These are phyloP conservation scores for Santalum album DNA, from an alignment of 164 flowering plant species.

Conservation along the genomic window DNA sequence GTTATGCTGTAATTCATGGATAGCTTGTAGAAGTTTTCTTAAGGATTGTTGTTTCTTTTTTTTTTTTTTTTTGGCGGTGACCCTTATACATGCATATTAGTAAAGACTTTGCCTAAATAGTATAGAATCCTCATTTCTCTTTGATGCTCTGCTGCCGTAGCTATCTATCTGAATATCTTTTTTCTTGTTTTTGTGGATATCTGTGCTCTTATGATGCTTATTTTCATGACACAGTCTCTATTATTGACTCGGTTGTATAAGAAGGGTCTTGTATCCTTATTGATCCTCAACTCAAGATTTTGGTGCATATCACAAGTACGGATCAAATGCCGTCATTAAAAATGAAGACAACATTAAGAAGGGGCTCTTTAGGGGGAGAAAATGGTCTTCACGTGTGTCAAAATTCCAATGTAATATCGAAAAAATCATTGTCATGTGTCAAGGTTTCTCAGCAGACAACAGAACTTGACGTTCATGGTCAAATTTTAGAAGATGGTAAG, in stretches of 20 bases:
- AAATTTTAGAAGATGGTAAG: conserved; percentile 30
- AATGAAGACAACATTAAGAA: conserved; percentile 43
- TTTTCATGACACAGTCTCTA: conserved; percentile 7
- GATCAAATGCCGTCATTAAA: conserved; percentile 50
- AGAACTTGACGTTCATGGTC: conserved; percentile 11
- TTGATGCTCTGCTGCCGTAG: too few species aligned
- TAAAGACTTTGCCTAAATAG: too few species aligned
- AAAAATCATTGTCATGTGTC: conserved; percentile 22
- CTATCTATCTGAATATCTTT: too few species aligned
- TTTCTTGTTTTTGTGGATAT: background rate
- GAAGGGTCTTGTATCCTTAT: conserved; percentile 18
- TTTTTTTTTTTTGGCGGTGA: too few species aligned
- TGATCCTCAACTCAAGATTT: conserved; percentile 21
- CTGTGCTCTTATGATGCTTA: too few species aligned
- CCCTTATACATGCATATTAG: too few species aligned
- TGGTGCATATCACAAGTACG: conserved; percentile 13
- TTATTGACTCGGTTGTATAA: conserved; percentile 10
- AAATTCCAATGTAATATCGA: conserved; percentile 39
- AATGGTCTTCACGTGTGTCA: conserved; percentile 32
- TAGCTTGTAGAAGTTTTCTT: background rate
- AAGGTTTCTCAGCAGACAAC: conserved; percentile 12
- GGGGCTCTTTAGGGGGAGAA: conserved; percentile 29
- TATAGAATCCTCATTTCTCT: background rate
- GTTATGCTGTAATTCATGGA: background rate
- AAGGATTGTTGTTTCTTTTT: too few species aligned